Base-by-base conservation (phyloP, 2,329 filamentous ascomycete genomes). In the Talaromyces sp. region DNA sequence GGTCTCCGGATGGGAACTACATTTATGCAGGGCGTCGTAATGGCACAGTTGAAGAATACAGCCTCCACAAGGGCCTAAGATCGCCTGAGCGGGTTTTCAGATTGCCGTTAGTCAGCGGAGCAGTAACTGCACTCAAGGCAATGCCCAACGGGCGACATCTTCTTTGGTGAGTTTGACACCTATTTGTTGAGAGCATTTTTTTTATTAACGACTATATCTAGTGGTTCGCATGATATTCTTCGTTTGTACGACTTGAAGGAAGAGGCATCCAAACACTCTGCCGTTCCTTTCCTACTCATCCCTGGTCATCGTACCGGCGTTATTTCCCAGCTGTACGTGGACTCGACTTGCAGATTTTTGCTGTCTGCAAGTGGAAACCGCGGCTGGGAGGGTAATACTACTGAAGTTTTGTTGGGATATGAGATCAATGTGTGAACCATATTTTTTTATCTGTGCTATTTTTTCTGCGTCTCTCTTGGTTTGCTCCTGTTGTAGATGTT, bases 71-170 rank as follows among this genome's bases (percentile, higher is more conserved):
- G 69, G 84, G 88, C 1, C 82, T 91, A 1, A 89, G 89, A 77
- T 83, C 86, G 65, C 88, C 93, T 0, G 86, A 90, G 68, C 84
- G 95, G 36, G 85, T 87, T 0, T 90, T 99, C 73, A 92, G 89
- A 69, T 96, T 99, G 66, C 95, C 95, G 1, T 84, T 87, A 28
- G 95, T 93, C 15, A 96, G 91, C 73, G 93, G 93, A 9, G 86
- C 93, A 0, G 92, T 99, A 30, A 96, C 90, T 70, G 91, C 92
- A 9, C 84, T 99, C 17, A 84, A 89, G 62, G 85, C 92, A 19
- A 98, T 99, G 95, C 87, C 89, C 1, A 99, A 99, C 71, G 92
- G 92, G 1, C 85, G 91, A 55, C 93, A 98, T 80, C 81, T 99
- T 10, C 86, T 99, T 15, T 98, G 95, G 86, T 89, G 77, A 72